A percentile compares a stretch with the other conserved stretches of the same genome.
Conservation (phyloP, 495 filamentous ascomycete species). For the Xylaria palmicola region DNA sequence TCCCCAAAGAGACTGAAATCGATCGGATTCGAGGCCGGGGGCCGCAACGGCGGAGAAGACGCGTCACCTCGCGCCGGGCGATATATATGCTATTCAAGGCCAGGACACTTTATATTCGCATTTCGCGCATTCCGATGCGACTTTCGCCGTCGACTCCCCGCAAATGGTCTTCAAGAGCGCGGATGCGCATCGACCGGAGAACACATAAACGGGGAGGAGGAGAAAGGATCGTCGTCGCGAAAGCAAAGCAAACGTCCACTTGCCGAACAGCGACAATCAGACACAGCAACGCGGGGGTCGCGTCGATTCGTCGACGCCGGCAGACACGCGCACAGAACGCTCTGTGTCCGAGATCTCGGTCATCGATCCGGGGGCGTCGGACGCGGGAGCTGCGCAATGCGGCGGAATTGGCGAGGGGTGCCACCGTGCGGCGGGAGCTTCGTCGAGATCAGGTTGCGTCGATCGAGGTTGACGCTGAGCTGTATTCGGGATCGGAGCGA, state of each 20-base stretch:
- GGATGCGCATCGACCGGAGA: not conserved
- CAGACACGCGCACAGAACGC: not conserved
- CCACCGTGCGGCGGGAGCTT: constrained; percentile 12
- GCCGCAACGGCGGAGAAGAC: constrained; percentile 15
- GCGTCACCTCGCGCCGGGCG: constrained; percentile 8
- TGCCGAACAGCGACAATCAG: not conserved
- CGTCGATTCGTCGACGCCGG: constrained; percentile 11
- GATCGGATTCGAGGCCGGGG: constrained; percentile 6
- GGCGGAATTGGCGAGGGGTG: constrained; percentile 10
- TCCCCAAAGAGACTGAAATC: constrained; percentile 12
- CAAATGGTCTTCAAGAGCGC: constrained; percentile 4
- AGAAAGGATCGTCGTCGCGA: constrained; percentile 3
- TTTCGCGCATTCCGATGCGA: not conserved
- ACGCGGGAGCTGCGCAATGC: constrained; percentile 6
- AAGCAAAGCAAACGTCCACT: not conserved
- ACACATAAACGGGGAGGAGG: not conserved
- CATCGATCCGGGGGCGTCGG: constrained; percentile 9
- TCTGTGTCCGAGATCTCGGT: constrained; percentile 1
- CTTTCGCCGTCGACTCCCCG: not conserved
- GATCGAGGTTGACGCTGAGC: constrained; percentile 13
- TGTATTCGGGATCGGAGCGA: constrained; percentile 1
- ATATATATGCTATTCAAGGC: constrained; percentile 1
- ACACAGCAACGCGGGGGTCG: constrained; percentile 3
- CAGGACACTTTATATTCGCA: not conserved
- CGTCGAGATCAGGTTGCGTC: constrained; percentile 16